A percentile compares a stretch with the other conserved stretches of the same genome.
These are phyloP conservation scores for Dichotomopilus funicola DNA, from an alignment of 2,329 filamentous ascomycete genomes.

Conservation along the genomic window DNA sequence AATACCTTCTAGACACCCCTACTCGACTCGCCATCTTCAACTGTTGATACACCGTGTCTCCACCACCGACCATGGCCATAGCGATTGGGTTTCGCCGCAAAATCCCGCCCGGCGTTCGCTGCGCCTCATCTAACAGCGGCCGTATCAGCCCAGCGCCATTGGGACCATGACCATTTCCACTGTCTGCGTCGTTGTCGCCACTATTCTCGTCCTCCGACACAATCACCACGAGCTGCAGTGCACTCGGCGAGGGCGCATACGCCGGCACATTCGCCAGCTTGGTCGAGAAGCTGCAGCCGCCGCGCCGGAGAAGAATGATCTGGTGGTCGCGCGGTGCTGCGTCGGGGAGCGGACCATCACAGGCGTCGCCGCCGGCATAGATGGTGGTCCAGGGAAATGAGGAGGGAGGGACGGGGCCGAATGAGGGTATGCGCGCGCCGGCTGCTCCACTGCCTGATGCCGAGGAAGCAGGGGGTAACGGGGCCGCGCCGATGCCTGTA, in stretches of 20 bases:
- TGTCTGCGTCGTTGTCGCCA: conserved; percentile 24
- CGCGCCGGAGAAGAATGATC: conserved; percentile 74
- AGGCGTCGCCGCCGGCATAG: conserved; percentile 66
- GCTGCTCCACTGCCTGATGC: conserved; percentile 9
- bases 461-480: conserved; percentile 38
- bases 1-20: conserved; percentile 71
- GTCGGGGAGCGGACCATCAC: conserved; percentile 51
- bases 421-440: conserved; percentile 19
- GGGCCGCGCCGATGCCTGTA: conserved; percentile 43
- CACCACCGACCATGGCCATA: conserved; percentile 76
- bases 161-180: neutral
- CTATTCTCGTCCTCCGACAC: conserved; percentile 52
- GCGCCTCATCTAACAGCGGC: conserved; percentile 69
- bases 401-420: conserved; percentile 28
- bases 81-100: conserved; percentile 65
- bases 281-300: conserved; percentile 74
- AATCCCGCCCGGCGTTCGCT: conserved; percentile 64
- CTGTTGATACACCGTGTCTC: conserved; percentile 56
- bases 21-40: conserved; percentile 59
- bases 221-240: conserved; percentile 75
- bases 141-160: conserved; percentile 33
- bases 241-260: conserved; percentile 53
- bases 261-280: conserved; percentile 83
- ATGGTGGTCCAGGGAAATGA: conserved; percentile 62
- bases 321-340: conserved; percentile 54